Conservation (phyloP, 148 eudicot genomes). For the Polygonum maritimum region DNA sequence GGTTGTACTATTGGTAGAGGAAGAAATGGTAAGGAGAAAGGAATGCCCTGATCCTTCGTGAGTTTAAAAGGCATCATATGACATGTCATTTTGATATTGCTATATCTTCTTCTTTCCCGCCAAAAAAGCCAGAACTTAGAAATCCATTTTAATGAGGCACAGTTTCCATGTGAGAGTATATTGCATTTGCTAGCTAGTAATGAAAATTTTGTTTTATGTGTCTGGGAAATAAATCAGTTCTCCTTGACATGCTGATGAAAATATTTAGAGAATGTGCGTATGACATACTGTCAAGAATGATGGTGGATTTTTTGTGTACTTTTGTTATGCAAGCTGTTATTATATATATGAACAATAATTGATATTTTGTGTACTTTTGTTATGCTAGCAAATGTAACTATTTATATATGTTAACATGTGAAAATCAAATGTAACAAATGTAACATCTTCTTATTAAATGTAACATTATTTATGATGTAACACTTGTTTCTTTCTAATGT, state of each 20-base stretch:
- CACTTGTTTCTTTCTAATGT: not conserved
- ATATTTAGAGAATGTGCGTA: too few relatives aligned
- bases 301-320: too few relatives aligned
- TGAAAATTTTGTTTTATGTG: too few relatives aligned
- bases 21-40: not conserved
- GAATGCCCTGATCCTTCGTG: not conserved
- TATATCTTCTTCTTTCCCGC: not conserved
- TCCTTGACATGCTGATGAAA: too few relatives aligned
- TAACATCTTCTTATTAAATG: not conserved
- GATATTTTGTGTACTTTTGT: too few relatives aligned
- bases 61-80: not conserved
- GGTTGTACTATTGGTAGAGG: not conserved
- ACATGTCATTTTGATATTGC: not conserved
- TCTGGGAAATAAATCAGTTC: too few relatives aligned
- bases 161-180: not conserved
- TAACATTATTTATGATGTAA: not conserved
- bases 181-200: too few relatives aligned
- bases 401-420: not conserved
- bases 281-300: too few relatives aligned
- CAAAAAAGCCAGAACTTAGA: not conserved
- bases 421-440: not conserved
- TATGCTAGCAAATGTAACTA: too few relatives aligned
- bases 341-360: too few relatives aligned
- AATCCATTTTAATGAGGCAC: not conserved
- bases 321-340: too few relatives aligned